Base-by-base conservation (phyloP, 2,329 filamentous ascomycete genomes). In the Nigrospora osmanthi region DNA sequence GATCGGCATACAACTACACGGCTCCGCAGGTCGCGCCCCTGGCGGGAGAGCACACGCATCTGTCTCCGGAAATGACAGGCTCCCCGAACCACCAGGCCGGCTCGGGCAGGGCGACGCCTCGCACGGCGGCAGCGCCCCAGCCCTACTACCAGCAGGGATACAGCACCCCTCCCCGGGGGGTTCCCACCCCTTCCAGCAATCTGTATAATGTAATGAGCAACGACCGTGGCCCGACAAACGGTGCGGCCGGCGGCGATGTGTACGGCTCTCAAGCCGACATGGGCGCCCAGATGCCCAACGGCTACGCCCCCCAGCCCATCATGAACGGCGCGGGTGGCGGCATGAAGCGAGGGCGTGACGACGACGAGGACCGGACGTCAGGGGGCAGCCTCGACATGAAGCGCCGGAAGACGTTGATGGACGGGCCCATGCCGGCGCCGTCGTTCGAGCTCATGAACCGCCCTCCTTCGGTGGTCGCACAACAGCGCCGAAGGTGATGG, bases 131-230 rank as follows among this genome's bases (percentile, higher is more conserved):
- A 11, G 76, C 84, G 1, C 74, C 81, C 34, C 84, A 87, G 53
- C 72, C 81, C 2, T 88, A 89, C 64, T 96, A 94, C 66, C 78
- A 78, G 49, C 72, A 74, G 42, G 83, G 83, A 23, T 95, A 94
- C 67, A 85, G 73, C 61, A 90, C 88, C 1, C 85, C 90, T 40
- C 89, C 89, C 17, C 83, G 89, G 36, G 72, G 78, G 46, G 69
- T 71, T 37, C 73, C 81, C 48, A 76, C 85, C 4, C 23, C 23
- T 28, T 83, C 87, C 1, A 90, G 87, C 71, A 94, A 82, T 60
- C 71, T 95, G 42, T 95, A 95, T 73, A 94, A 83, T 64, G 85
- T 94, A 50, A 89, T 95, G 70, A 90, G 85, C 62, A 89, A 87
- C 60, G 85, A 88, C 48, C 79, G 87, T 23, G 79, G 73, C 30